These are phyloP conservation scores for Tetraselmis chui DNA, from an alignment of 139 green algal species.

Conservation along the genomic window DNA sequence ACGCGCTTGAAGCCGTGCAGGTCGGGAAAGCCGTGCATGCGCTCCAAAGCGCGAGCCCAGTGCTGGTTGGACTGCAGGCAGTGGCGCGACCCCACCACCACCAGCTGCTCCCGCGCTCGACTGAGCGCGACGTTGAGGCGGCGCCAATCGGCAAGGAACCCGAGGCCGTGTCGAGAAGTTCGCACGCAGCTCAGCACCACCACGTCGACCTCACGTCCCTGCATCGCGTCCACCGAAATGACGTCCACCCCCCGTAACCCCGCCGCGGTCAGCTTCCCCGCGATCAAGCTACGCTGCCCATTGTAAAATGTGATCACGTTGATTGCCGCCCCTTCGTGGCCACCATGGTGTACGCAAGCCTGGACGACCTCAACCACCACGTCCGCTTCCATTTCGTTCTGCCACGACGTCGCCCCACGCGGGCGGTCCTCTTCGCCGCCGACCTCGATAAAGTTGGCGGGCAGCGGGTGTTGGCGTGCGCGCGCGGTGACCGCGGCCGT, in stretches of 20 bases:
- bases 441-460: neutral
- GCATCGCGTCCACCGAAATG: constrained; percentile 1
- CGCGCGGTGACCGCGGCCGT: neutral
- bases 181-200: constrained; percentile 8
- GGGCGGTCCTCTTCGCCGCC: constrained; percentile 4
- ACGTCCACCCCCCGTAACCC: neutral
- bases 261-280: neutral
- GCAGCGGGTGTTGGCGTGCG: neutral
- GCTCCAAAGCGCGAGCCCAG: neutral
- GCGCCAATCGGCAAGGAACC: constrained; percentile 71
- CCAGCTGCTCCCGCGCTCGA: constrained; percentile 66
- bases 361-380: neutral
- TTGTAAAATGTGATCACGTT: constrained; percentile 16
- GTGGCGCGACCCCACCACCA: neutral
- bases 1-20: neutral
- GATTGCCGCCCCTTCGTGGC: neutral
- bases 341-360: neutral
- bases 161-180: constrained; percentile 37
- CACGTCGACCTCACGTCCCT: constrained; percentile 2
- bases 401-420: neutral
- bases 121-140: constrained; percentile 93
- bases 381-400: constrained; percentile 20
- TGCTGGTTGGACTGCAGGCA: neutral
- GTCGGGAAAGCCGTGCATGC: neutral
- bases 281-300: neutral